phyloP scores from a whole-genome alignment of 2,329 filamentous ascomycete genomes.

The Cryoendolithus antarcticus region DNA sequence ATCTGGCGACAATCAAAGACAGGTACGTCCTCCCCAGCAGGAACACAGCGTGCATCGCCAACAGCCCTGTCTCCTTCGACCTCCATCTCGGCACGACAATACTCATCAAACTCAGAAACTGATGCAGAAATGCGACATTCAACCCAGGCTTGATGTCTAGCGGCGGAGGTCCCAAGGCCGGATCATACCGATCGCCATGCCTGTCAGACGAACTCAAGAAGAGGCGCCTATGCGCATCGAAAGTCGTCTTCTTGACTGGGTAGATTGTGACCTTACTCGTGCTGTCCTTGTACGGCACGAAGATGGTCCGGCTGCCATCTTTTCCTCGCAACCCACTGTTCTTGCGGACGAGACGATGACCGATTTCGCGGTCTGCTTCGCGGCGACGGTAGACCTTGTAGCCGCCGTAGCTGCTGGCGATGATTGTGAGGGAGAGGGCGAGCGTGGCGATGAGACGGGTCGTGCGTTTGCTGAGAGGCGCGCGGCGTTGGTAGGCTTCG shows the following conservation, averaged over 20 bases:
- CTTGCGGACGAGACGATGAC: constrained; percentile 66
- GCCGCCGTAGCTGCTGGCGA: constrained; percentile 67
- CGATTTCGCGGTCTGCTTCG: constrained; percentile 69
- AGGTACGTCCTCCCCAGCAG: constrained; percentile 87
- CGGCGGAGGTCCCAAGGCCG: constrained; percentile 52
- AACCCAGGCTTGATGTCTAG: constrained; percentile 85
- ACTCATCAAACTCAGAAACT: constrained; percentile 89
- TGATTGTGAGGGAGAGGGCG: constrained; percentile 62
- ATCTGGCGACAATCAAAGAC: constrained; percentile 77
- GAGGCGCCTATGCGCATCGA: constrained; percentile 85
- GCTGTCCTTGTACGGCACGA: constrained; percentile 78
- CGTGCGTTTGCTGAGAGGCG: constrained; percentile 52
- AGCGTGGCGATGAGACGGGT: constrained; percentile 66
- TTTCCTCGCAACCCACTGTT: constrained; percentile 92
- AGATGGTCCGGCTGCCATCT: constrained; percentile 88
- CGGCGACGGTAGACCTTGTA: constrained; percentile 63
- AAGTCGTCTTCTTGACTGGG: constrained; percentile 82
- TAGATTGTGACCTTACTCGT: constrained; percentile 87
- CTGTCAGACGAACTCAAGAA: constrained; percentile 82
- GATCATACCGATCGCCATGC: constrained; percentile 8
- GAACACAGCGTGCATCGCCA: constrained; percentile 81
- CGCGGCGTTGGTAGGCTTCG: constrained; percentile 35
- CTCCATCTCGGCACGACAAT: constrained; percentile 96
- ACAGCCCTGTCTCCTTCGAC: constrained; percentile 85
- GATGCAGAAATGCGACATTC: constrained; percentile 90